A percentile compares a stretch with the other conserved stretches of the same genome.
phyloP scores from a whole-genome alignment of 2,329 filamentous ascomycete genomes.

The Aspergillus sp. region DNA sequence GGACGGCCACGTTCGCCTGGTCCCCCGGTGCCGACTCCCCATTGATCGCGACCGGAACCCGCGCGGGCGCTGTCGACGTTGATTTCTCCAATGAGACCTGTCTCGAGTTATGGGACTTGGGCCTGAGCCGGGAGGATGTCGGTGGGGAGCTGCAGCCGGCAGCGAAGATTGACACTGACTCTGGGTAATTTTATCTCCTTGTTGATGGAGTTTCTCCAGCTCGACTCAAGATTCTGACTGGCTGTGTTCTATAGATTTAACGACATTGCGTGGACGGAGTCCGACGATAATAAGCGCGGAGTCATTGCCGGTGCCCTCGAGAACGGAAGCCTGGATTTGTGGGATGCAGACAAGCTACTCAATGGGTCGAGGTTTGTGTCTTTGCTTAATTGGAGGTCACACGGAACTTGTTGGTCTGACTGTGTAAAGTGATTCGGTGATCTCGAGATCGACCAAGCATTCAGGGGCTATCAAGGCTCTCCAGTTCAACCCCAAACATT shows the following conservation, averaged over 20 bases:
- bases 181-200: conserved; percentile 61
- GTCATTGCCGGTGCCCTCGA: conserved; percentile 95
- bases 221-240: conserved; percentile 20
- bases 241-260: conserved; percentile 69
- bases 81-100: conserved; percentile 98
- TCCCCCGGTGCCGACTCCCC: conserved; percentile 77
- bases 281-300: conserved; percentile 75
- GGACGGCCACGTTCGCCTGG: conserved; percentile 97
- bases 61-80: conserved; percentile 90
- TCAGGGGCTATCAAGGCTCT: conserved; percentile 88
- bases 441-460: conserved; percentile 86
- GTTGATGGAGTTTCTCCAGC: not conserved
- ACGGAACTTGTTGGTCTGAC: conserved; percentile 17
- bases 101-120: conserved; percentile 93
- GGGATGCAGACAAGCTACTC: conserved; percentile 76
- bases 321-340: conserved; percentile 88
- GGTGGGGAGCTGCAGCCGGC: conserved; percentile 82
- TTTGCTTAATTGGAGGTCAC: not conserved
- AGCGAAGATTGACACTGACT: conserved; percentile 80
- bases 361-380: conserved; percentile 49
- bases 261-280: conserved; percentile 90
- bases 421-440: conserved; percentile 63
- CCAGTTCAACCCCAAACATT: conserved; percentile 92
- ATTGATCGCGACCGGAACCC: conserved; percentile 87
- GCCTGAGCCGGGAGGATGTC: conserved; percentile 72